phyloP scores from a whole-genome alignment of 2,329 filamentous ascomycete genomes.

The Fusarium heterosporum region DNA sequence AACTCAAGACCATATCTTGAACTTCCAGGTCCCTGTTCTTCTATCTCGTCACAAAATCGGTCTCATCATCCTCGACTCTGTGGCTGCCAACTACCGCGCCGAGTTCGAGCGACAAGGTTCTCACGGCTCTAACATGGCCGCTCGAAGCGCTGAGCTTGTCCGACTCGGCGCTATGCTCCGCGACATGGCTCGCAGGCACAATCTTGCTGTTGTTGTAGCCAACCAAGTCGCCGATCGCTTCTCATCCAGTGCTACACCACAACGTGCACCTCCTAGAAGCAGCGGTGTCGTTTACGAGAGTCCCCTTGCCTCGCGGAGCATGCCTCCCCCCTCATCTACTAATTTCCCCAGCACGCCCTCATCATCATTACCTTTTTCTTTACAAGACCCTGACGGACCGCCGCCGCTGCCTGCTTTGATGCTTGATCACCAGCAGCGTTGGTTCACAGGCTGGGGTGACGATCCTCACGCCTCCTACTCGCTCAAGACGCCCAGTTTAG shows the following conservation, averaged over 20 bases:
- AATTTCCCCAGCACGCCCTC: constrained; percentile 52
- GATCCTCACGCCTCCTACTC: constrained; percentile 59
- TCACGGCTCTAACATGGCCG: constrained; percentile 72
- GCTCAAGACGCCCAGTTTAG: constrained; percentile 86
- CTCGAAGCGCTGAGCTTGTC: constrained; percentile 80
- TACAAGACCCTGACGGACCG: constrained; percentile 47
- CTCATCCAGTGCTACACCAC: constrained; percentile 43
- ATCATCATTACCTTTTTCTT: constrained; percentile 55
- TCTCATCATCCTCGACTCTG: constrained; percentile 87
- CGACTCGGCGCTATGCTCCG: constrained; percentile 81
- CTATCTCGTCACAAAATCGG: constrained; percentile 81
- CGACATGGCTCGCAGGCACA: constrained; percentile 77
- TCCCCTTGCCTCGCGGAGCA: constrained; percentile 62
- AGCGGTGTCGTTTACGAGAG: constrained; percentile 56
- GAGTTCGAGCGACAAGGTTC: constrained; percentile 77
- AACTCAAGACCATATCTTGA: constrained; percentile 93
- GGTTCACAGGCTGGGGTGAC: constrained; percentile 97
- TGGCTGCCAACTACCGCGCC: constrained; percentile 94
- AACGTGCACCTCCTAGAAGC: constrained; percentile 39
- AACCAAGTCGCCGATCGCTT: constrained; percentile 98
- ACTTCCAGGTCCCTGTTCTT: constrained; percentile 90
- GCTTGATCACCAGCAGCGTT: constrained; percentile 90
- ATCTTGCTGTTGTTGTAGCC: constrained; percentile 87
- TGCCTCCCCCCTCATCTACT: constrained; percentile 48
- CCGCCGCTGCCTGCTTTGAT: constrained; percentile 67